Evolutionary conservation across 495 filamentous ascomycete genomes (phyloP).

Genomic region (Cudoniella acicularis): DNA sequence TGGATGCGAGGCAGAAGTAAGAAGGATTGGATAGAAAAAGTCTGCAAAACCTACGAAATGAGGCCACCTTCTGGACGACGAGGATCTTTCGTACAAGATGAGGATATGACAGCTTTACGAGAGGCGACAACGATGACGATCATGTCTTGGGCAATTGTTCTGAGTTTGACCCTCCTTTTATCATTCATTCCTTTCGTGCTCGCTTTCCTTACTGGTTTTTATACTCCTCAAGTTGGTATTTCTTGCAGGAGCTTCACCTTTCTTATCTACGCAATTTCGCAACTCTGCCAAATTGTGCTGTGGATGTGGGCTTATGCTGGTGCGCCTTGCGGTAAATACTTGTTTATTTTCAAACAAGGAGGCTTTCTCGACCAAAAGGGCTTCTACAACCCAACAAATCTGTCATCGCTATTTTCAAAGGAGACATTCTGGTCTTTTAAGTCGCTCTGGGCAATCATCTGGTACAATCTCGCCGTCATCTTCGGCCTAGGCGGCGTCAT

Average conservation of each 20-base stretch:
- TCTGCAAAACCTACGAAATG: slow-evolving; percentile 10
- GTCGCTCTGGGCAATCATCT: slow-evolving; percentile 12
- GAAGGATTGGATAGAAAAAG: slow-evolving; percentile 11
- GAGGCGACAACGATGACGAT: slow-evolving; percentile 4
- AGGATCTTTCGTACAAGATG: slow-evolving; percentile 1
- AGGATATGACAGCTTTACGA: slow-evolving; percentile 11
- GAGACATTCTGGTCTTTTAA: background rate
- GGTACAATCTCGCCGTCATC: slow-evolving; percentile 8
- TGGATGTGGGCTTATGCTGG: slow-evolving; percentile 26
- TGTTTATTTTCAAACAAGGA: slow-evolving; percentile 9
- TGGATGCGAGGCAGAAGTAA: slow-evolving; percentile 29
- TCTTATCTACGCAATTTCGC: slow-evolving; percentile 35
- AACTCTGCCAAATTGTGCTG: slow-evolving; percentile 33
- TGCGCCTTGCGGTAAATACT: background rate
- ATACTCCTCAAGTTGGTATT: slow-evolving; percentile 38
- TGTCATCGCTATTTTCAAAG: background rate
- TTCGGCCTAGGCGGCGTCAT: slow-evolving; percentile 12
- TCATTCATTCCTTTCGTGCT: slow-evolving; percentile 33
- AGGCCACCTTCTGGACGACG: background rate
- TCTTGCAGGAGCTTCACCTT: slow-evolving; percentile 40
- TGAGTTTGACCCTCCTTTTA: slow-evolving; percentile 27
- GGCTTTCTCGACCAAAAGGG: slow-evolving; percentile 15
- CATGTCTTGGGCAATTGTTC: slow-evolving; percentile 27
- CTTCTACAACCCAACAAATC: slow-evolving; percentile 16
- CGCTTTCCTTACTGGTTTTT: slow-evolving; percentile 37